Percentiles rank a stretch among this genome's conserved stretches.
Evolutionary conservation across 2,329 filamentous ascomycete species (phyloP).

Genomic region (Neobulgaria alba): DNA sequence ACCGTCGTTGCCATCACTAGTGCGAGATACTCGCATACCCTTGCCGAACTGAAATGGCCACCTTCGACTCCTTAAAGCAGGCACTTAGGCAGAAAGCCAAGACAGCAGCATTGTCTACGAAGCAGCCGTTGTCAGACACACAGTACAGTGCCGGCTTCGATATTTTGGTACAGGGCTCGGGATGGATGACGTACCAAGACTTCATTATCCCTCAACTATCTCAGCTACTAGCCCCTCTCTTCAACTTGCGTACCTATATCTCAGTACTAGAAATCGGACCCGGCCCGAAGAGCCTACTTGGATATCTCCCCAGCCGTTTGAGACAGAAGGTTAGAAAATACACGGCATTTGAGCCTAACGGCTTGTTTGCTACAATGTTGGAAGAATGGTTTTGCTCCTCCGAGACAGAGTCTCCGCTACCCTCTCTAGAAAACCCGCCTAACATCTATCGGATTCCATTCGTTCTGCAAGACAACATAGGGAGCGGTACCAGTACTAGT

Average conservation of each 20-base stretch:
- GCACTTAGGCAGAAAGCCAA: conserved; percentile 12
- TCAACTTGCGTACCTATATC: conserved; percentile 34
- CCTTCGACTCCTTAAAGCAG: conserved; percentile 12
- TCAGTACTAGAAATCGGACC: conserved; percentile 53
- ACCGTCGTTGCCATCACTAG: conserved; percentile 7
- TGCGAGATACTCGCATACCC: conserved; percentile 6
- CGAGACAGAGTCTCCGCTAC: conserved; percentile 31
- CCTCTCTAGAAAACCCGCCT: conserved; percentile 32
- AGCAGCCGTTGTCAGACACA: conserved; percentile 13
- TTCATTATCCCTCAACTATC: conserved; percentile 21
- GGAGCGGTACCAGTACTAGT: conserved; percentile 13
- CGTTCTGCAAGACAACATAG: conserved; percentile 22
- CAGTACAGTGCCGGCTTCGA: conserved; percentile 18
- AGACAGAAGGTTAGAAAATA: conserved; percentile 41
- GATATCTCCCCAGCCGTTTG: conserved; percentile 35
- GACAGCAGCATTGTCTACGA: conserved; percentile 5
- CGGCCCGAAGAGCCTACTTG: conserved; percentile 46
- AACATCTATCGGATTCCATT: conserved; percentile 36
- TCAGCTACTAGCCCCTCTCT: conserved; percentile 26
- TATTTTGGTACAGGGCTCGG: conserved; percentile 13
- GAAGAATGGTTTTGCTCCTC: conserved; percentile 33
- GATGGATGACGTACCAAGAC: conserved; percentile 19
- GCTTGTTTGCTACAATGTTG: conserved; percentile 35
- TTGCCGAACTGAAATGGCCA: conserved; percentile 11
- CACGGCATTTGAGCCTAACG: conserved; percentile 36